Conservation (phyloP, 2,329 filamentous ascomycete species). For the Mollisiaceae sp. region DNA sequence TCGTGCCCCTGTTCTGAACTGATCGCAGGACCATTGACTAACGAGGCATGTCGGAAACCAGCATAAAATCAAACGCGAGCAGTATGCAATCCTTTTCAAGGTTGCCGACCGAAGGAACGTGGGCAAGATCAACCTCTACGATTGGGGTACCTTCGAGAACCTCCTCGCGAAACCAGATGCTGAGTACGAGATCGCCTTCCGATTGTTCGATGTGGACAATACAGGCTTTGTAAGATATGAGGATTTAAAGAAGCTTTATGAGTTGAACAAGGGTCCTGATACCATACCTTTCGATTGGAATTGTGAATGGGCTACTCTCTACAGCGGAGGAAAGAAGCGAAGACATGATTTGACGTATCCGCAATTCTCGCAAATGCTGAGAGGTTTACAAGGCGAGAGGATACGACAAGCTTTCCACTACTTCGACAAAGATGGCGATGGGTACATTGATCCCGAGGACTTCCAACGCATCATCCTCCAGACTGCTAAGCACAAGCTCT, state of each 20-base stretch:
- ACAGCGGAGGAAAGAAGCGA: constrained; percentile 86
- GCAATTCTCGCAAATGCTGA: constrained; percentile 97
- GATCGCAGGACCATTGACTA: constrained; percentile 35
- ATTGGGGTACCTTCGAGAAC: constrained; percentile 95
- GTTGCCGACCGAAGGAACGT: constrained; percentile 81
- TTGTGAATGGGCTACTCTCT: constrained; percentile 93
- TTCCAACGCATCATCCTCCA: constrained; percentile 97
- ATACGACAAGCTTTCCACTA: constrained; percentile 93
- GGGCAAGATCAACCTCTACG: constrained; percentile 77
- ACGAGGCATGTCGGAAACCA: constrained; percentile 47
- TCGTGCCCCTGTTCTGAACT: constrained; percentile 11
- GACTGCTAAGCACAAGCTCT: constrained; percentile 94
- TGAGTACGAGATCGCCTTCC: constrained; percentile 98
- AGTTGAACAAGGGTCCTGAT: constrained; percentile 83
- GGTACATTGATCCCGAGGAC: constrained; percentile 93
- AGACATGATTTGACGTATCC: constrained; percentile 92
- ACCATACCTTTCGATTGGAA: constrained; percentile 96
- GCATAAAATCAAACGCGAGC: constrained; percentile 97
- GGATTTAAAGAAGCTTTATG: constrained; percentile 83
- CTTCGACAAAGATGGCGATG: constrained; percentile 90
- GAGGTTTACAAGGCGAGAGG: constrained; percentile 92
- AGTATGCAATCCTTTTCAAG: constrained; percentile 91
- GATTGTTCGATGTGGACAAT: constrained; percentile 87
- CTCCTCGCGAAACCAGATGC: constrained; percentile 92
- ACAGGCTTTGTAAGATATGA: constrained; percentile 89